Conservation (phyloP, 108 stramenopile species). For the Conticribra weissflogii region DNA sequence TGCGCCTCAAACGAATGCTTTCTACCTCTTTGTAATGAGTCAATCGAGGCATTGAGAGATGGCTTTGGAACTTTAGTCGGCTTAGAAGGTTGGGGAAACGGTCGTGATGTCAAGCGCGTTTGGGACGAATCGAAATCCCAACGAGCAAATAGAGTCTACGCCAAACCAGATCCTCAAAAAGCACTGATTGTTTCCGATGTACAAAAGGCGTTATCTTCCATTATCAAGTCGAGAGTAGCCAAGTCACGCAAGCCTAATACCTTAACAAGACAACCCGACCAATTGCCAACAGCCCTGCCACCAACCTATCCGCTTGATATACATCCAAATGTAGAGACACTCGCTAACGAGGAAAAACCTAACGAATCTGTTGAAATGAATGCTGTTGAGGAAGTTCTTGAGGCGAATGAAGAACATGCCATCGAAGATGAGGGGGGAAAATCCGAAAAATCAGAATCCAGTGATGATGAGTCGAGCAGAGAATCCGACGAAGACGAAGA, state of each 20-base stretch:
- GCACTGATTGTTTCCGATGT: neutral
- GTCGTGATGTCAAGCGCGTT: constrained; percentile 25
- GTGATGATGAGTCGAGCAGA: neutral
- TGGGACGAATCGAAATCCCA: constrained; percentile 23
- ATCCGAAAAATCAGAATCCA: neutral
- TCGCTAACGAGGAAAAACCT: no score
- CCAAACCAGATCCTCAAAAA: neutral
- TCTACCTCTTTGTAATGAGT: neutral
- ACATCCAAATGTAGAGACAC: neutral
- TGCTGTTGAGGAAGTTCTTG: no score
- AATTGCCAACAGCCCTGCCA: neutral
- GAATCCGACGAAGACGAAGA: neutral
- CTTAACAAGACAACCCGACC: neutral
- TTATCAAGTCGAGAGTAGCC: neutral
- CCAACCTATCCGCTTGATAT: neutral
- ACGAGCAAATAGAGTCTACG: constrained; percentile 12
- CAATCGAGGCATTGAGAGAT: neutral
- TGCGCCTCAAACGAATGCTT: neutral
- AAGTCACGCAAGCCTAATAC: neutral
- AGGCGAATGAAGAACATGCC: no score
- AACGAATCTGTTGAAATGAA: no score
- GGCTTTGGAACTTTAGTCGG: constrained; percentile 16
- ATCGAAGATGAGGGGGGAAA: neutral
- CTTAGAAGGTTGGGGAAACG: constrained; percentile 8
- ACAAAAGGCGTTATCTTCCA: neutral